phyloP scores from a whole-genome alignment of 192 early-diverging fungal species.

The Pecoramyces ruminantium region DNA sequence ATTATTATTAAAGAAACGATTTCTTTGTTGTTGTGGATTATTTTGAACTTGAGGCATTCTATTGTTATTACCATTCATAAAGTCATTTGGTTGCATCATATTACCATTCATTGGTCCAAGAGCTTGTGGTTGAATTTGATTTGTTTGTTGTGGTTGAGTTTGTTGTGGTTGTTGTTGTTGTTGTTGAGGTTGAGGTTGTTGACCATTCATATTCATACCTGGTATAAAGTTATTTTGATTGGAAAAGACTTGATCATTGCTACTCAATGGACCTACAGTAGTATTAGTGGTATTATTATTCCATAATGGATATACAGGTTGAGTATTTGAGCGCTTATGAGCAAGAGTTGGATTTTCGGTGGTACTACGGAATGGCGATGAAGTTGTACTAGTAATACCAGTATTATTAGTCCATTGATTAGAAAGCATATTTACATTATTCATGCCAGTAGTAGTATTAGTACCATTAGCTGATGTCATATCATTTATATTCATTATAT shows the following conservation, averaged over 20 bases:
- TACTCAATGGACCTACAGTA: neutral
- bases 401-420: neutral
- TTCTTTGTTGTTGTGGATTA: neutral
- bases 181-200: neutral
- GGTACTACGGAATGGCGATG: neutral
- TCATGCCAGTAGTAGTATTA: neutral
- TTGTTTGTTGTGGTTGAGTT: too few relatives aligned
- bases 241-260: neutral
- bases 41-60: neutral
- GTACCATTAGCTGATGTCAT: neutral
- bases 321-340: neutral
- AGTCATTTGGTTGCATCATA: neutral
- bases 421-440: neutral
- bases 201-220: neutral
- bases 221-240: neutral
- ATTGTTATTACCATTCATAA: neutral
- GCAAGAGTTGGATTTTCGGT: neutral
- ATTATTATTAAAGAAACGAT: neutral
- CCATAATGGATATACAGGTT: neutral
- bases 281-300: neutral
- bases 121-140: neutral
- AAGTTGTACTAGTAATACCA: neutral
- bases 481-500: neutral
- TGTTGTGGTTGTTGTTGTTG: too few relatives aligned
- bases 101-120: neutral